Evolutionary conservation across 805 yeast species (phyloP).

Genomic region (Ogataea degrootiae): DNA sequence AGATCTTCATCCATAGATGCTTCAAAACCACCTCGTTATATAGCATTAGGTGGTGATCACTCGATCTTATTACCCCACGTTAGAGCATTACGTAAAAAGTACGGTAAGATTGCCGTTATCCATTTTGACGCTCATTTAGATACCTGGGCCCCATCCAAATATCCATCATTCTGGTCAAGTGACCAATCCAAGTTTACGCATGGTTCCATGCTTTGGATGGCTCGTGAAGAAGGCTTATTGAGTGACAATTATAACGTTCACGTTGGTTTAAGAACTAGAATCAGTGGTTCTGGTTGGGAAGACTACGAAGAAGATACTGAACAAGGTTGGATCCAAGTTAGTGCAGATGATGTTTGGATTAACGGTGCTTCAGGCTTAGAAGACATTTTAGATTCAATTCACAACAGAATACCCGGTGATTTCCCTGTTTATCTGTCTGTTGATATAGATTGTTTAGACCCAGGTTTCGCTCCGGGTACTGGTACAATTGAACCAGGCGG

Average conservation of each 20-base stretch:
- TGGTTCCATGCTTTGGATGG: constrained; percentile 86
- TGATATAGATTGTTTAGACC: constrained; percentile 65
- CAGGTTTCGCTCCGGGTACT: constrained; percentile 54
- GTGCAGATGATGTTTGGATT: constrained; percentile 70
- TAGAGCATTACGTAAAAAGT: constrained; percentile 52
- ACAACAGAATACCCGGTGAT: constrained; percentile 51
- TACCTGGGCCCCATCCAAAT: constrained; percentile 72
- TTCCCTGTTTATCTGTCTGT: constrained; percentile 72
- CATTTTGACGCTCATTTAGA: constrained; percentile 87
- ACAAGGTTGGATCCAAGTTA: constrained; percentile 66
- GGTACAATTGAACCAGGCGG: constrained; percentile 61
- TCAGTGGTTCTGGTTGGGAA: constrained; percentile 53
- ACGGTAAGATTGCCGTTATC: constrained; percentile 68
- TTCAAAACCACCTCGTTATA: constrained; percentile 50
- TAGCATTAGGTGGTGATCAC: constrained; percentile 83
- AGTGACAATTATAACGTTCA: constrained; percentile 56
- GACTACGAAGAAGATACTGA: constrained; percentile 64
- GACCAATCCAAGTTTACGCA: constrained; percentile 58
- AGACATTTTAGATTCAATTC: constrained; percentile 46
- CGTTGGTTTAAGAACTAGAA: constrained; percentile 71
- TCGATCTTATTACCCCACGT: constrained; percentile 69
- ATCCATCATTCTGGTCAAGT: constrained; percentile 40
- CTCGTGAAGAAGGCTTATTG: constrained; percentile 62
- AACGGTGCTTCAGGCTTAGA: constrained; percentile 50
- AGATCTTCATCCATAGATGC: constrained; percentile 21